A percentile compares a stretch with the other conserved stretches of the same genome.
These are phyloP conservation scores for Xylariales sp. DNA, from an alignment of 2,329 filamentous ascomycete species.

Conservation along the genomic window DNA sequence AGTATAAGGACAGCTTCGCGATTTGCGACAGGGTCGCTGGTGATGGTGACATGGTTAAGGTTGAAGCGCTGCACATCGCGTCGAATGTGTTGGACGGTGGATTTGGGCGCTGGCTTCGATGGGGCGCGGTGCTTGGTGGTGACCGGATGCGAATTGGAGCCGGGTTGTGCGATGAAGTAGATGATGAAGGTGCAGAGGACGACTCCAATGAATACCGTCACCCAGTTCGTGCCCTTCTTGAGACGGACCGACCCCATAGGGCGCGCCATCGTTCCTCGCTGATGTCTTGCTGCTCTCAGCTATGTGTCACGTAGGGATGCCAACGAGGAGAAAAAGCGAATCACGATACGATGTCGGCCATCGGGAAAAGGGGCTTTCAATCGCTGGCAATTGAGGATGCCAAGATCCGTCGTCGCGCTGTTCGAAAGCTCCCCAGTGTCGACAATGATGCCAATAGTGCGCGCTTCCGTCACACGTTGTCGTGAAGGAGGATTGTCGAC, in stretches of 20 bases:
- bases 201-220: constrained; percentile 27
- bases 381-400: too few relatives aligned
- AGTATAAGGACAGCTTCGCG: constrained; percentile 84
- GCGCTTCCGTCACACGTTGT: too few relatives aligned
- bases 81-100: constrained; percentile 53
- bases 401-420: too few relatives aligned
- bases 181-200: constrained; percentile 29
- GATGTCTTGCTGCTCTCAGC: background rate
- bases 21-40: constrained; percentile 69
- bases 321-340: too few relatives aligned
- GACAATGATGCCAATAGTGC: too few relatives aligned
- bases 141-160: constrained; percentile 17
- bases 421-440: too few relatives aligned
- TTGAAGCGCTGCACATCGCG: constrained; percentile 90
- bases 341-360: constrained; percentile 4
- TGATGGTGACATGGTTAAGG: constrained; percentile 90
- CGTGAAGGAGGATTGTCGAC: too few relatives aligned
- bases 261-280: constrained; percentile 25
- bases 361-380: too few relatives aligned
- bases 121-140: constrained; percentile 14
- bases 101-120: constrained; percentile 60
- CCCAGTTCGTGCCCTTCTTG: constrained; percentile 29
- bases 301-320: constrained; percentile 1
- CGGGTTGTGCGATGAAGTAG: constrained; percentile 25
- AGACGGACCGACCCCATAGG: constrained; percentile 31